A percentile compares a stretch with the other conserved stretches of the same genome.
These are phyloP conservation scores for Thraustotheca clavata DNA, from an alignment of 352 stramenopile genomes.

Conservation along the genomic window DNA sequence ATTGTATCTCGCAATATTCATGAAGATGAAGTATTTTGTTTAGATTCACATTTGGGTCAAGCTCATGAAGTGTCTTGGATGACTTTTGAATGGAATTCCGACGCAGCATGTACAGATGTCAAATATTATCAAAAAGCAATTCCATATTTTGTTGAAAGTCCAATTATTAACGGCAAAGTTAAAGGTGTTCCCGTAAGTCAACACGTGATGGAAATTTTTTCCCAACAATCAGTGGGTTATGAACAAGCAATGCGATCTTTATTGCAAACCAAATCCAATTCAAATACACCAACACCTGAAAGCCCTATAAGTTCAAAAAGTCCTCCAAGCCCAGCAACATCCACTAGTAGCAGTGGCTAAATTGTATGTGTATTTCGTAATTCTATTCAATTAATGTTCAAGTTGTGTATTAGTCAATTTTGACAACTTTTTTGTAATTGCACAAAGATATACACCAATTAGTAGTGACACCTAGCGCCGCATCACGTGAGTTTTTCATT, in stretches of 20 bases:
- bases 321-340: no score
- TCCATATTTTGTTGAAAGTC: background rate
- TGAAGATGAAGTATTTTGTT: background rate
- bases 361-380: no score
- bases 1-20: background rate
- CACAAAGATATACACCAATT: no score
- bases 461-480: no score
- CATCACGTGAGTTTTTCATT: no score
- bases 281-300: background rate
- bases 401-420: no score
- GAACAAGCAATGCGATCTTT: background rate
- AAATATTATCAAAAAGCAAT: conserved; percentile 1
- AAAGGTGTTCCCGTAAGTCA: background rate
- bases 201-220: background rate
- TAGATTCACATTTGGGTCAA: background rate
- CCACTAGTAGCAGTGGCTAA: no score
- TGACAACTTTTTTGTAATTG: no score
- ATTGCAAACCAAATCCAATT: background rate
- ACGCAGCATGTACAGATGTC: background rate
- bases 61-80: background rate
- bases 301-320: background rate
- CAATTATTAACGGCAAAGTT: background rate
- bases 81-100: background rate
- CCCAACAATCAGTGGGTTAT: background rate
- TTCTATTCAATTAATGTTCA: no score